Conservation (phyloP, 495 filamentous ascomycete genomes). For the Podospora fimiseda region DNA sequence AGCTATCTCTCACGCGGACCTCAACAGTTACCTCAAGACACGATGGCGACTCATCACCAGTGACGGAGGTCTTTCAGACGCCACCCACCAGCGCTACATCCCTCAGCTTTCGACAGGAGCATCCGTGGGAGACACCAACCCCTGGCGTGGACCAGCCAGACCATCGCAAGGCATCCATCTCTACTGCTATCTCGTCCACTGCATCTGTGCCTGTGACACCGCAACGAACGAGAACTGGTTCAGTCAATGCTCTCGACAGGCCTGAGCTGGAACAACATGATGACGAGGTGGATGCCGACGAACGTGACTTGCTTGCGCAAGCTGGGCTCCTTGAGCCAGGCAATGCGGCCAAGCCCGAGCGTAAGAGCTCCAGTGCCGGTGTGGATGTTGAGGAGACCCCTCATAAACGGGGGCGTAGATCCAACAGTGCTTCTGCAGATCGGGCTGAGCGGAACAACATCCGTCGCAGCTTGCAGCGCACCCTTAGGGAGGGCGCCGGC, state of each 20-base stretch:
- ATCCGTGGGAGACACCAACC: conserved; percentile 49
- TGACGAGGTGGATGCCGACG: conserved; percentile 42
- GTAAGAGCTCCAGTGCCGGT: conserved; percentile 11
- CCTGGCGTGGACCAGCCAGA: conserved; percentile 32
- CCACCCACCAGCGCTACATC: conserved; percentile 39
- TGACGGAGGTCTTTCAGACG: conserved; percentile 39
- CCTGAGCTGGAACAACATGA: conserved; percentile 20
- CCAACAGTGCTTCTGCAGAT: conserved; percentile 29
- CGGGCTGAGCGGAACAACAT: conserved; percentile 53
- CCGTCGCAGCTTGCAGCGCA: conserved; percentile 86
- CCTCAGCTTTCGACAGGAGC: conserved; percentile 42
- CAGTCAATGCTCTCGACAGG: conserved; percentile 18
- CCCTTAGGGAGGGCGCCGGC: conserved; percentile 69
- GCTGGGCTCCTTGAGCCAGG: conserved; percentile 38
- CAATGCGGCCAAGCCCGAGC: conserved; percentile 10
- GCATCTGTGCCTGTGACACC: conserved; percentile 25
- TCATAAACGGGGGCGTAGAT: conserved; percentile 29
- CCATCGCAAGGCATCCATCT: conserved; percentile 36
- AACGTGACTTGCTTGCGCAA: conserved; percentile 46
- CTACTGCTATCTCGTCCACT: conserved; percentile 35
- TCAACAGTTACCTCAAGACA: conserved; percentile 23
- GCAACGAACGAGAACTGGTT: conserved; percentile 20
- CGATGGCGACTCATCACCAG: conserved; percentile 31
- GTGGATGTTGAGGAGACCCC: conserved; percentile 26
- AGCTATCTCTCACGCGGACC: conserved; percentile 25